phyloP scores from a whole-genome alignment of 495 filamentous ascomycete species.

The Xylaria scruposa region DNA sequence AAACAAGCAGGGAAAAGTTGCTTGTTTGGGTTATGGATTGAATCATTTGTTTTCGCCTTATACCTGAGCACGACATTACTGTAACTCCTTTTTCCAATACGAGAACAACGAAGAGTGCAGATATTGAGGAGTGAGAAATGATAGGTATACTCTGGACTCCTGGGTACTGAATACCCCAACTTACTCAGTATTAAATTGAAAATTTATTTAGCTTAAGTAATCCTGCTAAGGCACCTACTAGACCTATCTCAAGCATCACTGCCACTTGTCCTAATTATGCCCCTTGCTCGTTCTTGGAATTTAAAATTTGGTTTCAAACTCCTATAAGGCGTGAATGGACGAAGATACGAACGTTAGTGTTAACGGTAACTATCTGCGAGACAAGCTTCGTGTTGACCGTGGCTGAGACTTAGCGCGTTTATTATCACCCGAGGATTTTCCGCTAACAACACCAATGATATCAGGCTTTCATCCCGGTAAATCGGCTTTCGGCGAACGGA shows the following conservation, averaged over 20 bases:
- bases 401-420: conserved; percentile 1
- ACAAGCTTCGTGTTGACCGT: conserved; percentile 3
- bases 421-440: conserved; percentile 8
- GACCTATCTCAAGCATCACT: background rate
- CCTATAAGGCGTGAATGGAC: background rate
- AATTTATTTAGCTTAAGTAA: background rate
- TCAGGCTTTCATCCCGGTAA: background rate
- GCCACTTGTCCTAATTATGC: background rate
- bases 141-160: background rate
- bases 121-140: background rate
- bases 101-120: background rate
- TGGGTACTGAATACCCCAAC: background rate
- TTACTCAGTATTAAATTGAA: too few species aligned
- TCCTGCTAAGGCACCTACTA: background rate
- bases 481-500: background rate
- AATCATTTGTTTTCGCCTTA: background rate
- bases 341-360: background rate
- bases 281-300: background rate
- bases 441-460: background rate
- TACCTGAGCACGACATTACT: background rate
- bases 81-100: background rate
- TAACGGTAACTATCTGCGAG: background rate
- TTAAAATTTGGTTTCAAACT: background rate
- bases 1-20: background rate
- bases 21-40: background rate